Percentiles rank a stretch among this genome's conserved stretches.
Evolutionary conservation across 2,329 filamentous ascomycete species (phyloP).

Genomic region (Coniochaeta sp.): DNA sequence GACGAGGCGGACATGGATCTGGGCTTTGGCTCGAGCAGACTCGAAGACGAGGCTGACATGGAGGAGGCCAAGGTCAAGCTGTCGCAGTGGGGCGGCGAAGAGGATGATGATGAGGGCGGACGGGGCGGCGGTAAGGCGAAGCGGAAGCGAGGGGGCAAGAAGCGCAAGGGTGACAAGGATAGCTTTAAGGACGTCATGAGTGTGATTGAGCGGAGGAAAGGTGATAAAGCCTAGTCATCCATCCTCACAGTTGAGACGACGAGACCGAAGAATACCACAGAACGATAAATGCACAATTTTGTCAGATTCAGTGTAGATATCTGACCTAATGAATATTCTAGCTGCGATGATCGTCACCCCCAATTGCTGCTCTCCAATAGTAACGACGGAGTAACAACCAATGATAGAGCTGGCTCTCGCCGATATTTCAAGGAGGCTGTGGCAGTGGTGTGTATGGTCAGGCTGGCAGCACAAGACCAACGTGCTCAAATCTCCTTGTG

Average conservation of each 20-base stretch:
- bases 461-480: too few relatives aligned
- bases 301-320: too few relatives aligned
- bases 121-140: conserved; percentile 40
- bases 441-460: too few relatives aligned
- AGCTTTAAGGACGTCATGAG: conserved; percentile 73
- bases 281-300: neutral
- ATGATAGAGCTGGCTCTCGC: too few relatives aligned
- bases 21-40: conserved; percentile 83
- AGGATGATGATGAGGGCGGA: conserved; percentile 39
- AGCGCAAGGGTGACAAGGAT: conserved; percentile 71
- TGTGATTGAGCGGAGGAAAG: conserved; percentile 59
- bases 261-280: neutral
- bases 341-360: too few relatives aligned
- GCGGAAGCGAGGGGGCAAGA: conserved; percentile 65
- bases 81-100: conserved; percentile 52
- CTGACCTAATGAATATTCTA: too few relatives aligned
- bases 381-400: too few relatives aligned
- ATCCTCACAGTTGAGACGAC: neutral
- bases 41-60: conserved; percentile 81
- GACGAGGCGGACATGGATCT: conserved; percentile 90
- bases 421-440: too few relatives aligned
- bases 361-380: too few relatives aligned
- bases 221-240: conserved; percentile 7
- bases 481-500: too few relatives aligned
- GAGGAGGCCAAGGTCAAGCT: conserved; percentile 62